A percentile compares a stretch with the other conserved stretches of the same genome.
Evolutionary conservation across 306 rosid species (phyloP).

Genomic region (Boehmeria nivea): DNA sequence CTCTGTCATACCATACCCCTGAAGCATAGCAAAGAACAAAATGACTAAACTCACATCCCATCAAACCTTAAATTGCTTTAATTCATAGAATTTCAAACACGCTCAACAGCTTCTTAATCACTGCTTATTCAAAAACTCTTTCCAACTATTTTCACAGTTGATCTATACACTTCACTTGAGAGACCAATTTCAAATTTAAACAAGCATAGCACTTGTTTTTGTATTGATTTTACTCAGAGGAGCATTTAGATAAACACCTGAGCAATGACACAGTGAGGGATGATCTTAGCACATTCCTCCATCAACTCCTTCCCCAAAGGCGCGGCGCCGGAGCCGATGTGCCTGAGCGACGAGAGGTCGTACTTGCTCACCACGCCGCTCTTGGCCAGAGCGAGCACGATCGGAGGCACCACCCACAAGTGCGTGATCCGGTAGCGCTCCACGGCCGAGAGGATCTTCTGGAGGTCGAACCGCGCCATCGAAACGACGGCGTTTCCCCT

Average conservation of each 20-base stretch:
- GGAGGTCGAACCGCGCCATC: slow-evolving; percentile 48
- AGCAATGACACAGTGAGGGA: slow-evolving; percentile 39
- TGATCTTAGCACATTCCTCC: slow-evolving; percentile 50
- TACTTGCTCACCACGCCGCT: slow-evolving; percentile 47
- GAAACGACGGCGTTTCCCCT: slow-evolving; percentile 51
- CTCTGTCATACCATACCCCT: slow-evolving; percentile 98
- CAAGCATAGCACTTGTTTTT: too few relatives aligned
- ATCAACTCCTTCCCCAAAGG: slow-evolving; percentile 80
- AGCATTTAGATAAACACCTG: slow-evolving; percentile 43
- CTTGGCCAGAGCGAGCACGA: slow-evolving; percentile 64
- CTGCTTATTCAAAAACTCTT: too few relatives aligned
- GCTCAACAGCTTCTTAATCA: too few relatives aligned
- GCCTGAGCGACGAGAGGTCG: slow-evolving; percentile 60
- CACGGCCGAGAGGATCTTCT: slow-evolving; percentile 39
- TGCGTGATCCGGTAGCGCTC: slow-evolving; percentile 60
- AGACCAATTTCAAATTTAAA: too few relatives aligned
- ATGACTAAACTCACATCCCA: neutral
- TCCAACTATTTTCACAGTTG: too few relatives aligned
- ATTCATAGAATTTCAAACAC: too few relatives aligned
- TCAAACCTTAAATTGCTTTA: too few relatives aligned
- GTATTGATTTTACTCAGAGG: too few relatives aligned
- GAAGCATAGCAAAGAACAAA: slow-evolving; percentile 13
- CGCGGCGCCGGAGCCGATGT: slow-evolving; percentile 74
- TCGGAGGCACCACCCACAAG: slow-evolving; percentile 82
- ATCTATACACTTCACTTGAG: too few relatives aligned